A percentile compares a stretch with the other conserved stretches of the same genome.
These are phyloP conservation scores for Fusarium sororula DNA, from an alignment of 2,329 filamentous ascomycete species.

Conservation along the genomic window DNA sequence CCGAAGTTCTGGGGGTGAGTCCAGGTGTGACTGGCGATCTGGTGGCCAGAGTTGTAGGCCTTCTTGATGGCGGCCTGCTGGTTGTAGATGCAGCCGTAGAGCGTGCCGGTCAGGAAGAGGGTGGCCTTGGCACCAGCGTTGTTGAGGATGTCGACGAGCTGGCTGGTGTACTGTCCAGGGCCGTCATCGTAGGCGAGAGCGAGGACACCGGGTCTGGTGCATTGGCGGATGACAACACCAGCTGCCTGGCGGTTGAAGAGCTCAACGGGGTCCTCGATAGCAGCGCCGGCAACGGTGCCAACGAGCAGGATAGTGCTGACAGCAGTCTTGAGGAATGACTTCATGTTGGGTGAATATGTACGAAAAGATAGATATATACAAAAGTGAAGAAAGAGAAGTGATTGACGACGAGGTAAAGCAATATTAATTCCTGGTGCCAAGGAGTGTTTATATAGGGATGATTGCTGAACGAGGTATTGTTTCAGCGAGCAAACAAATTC, in stretches of 20 bases:
- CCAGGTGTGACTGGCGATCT: slow-evolving; percentile 65
- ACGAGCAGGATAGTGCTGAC: slow-evolving; percentile 33
- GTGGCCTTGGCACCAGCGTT: slow-evolving; percentile 60
- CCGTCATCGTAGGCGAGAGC: slow-evolving; percentile 65
- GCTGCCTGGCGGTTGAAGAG: slow-evolving; percentile 50
- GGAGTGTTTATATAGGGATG: slow-evolving; percentile 6
- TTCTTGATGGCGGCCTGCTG: slow-evolving; percentile 63
- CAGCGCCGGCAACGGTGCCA: slow-evolving; percentile 43
- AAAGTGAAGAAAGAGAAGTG: not conserved
- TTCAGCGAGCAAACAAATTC: not conserved
- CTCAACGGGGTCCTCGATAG: slow-evolving; percentile 49
- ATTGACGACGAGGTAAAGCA: not conserved
- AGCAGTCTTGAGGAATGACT: slow-evolving; percentile 11
- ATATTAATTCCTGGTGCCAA: not conserved
- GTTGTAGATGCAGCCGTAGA: slow-evolving; percentile 62
- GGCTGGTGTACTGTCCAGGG: slow-evolving; percentile 58
- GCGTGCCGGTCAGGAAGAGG: slow-evolving; percentile 62
- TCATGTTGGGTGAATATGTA: slow-evolving; percentile 12
- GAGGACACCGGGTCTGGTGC: slow-evolving; percentile 54
- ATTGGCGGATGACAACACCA: slow-evolving; percentile 57
- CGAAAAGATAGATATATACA: not conserved
- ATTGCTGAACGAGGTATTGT: not conserved
- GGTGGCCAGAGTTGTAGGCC: slow-evolving; percentile 60
- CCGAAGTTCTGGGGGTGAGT: slow-evolving; percentile 57
- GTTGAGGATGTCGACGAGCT: slow-evolving; percentile 61